Base-by-base conservation (phyloP, 2,329 filamentous ascomycete genomes). In the Penicillium expansum region DNA sequence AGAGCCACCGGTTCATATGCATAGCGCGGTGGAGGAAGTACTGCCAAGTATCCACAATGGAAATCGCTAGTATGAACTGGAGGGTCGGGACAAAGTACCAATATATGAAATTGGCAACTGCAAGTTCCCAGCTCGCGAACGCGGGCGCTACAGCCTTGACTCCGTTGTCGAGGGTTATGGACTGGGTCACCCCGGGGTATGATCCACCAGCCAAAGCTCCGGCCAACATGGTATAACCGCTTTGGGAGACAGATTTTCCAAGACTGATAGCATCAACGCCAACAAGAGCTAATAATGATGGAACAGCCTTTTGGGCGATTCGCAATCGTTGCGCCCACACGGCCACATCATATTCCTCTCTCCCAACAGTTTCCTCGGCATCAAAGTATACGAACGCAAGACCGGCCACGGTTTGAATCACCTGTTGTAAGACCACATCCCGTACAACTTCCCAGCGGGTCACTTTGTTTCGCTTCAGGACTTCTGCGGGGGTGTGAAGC, bases 1-100 rank as follows among this genome's bases (percentile, higher is more conserved):
- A 97, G 66, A 99, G 83, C 90, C 91, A 97, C 75, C 90, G 92
- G 79, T 97, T 97, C 80, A 94, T 82, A 77, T 99, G 94, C 94
- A 99, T 99, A 56, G 89, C 84, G 38, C 94, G 91, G 76, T 99
- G 94, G 68, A 93, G 83, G 77, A 97, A 96, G 78, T 99, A 99
- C 74, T 99, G 93, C 94, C 94, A 99, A 43, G 92, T 94, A 76
- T 99, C 94, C 65, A 97, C 84, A 63, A 95, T 80, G 62, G 85
- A 77, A 58, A 93, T 83, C 24, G 87, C 94, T 48, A 90, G 69
- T 56, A 84, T 77, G 70, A 96, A 90, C 73, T 97, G 93, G 48
- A 93, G 54, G 3, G 79, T 82, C 0, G 94, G 94, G 60, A 97
- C 82, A 38, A 87, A 71, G 60, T 86, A 77, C 81, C 90, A 89